Base-by-base conservation (phyloP, 176 grass and related monocot genomes). In the Avena atlantica region DNA sequence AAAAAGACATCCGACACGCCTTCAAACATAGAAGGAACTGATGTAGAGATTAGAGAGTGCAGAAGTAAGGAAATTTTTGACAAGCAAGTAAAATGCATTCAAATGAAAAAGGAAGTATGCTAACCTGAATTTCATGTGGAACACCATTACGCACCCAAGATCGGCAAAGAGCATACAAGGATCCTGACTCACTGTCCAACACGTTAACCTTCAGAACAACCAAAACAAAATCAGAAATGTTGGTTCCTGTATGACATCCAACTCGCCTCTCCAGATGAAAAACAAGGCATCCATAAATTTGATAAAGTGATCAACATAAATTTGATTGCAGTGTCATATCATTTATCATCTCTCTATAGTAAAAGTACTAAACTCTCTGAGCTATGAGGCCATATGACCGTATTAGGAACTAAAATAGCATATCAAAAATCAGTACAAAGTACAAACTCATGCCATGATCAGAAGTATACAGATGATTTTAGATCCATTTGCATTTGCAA, bases 161-260 rank as follows among this genome's bases (percentile, higher is more conserved):
- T 82, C 91, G 82, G 78, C 91, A 93, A 16, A 93, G 91, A 78
- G 91, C 84, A 50, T 93, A 90, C 78, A 93, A 85, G 48, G 91
- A 93, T 77, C 85, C 81, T 51, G 85, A 90, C 47, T 88, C 85
- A 45, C 81, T 90, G 29, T 93, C 91, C 76, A 85, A 77, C 81
- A 90, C 24, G 3, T 89, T 87, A 59, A 93, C 91, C 91, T 93
- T 93, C 70, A 4, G 19, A 87, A 50, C 13, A 90, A 75, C 15
- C 21, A 81, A 62, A 62, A 62, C 3, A 81, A 67, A 59, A 31
- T 13, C 48, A 86, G 37, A 81, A 93, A 90, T 76, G 57, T 82
- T 31, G 82, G 17, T 80, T 42, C 37, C 45, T 45, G 21, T 48
- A 31, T 56, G 64, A 70, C 42, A 29, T 60, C n/a, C n/a, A 80